phyloP scores from a whole-genome alignment of 345 rosid genomes.

The Sisymbrium altissimum region DNA sequence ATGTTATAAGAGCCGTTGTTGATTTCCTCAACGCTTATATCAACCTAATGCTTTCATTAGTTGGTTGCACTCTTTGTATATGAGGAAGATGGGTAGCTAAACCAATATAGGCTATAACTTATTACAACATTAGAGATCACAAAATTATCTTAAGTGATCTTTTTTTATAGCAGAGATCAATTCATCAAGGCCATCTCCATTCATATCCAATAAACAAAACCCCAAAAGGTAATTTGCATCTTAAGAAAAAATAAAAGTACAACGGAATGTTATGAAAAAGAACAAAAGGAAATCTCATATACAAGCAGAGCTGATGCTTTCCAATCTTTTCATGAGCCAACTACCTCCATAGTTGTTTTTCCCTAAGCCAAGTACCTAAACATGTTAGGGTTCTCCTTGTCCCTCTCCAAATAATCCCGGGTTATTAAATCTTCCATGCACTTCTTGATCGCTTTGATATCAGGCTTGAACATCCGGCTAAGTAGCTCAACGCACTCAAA shows the following conservation, averaged over 20 bases:
- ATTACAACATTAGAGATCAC: no score
- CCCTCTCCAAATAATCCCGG: constrained; percentile 88
- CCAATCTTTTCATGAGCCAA: background rate
- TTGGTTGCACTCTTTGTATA: no score
- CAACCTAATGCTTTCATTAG: no score
- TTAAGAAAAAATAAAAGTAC: constrained; percentile 1
- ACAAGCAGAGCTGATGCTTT: constrained; percentile 24
- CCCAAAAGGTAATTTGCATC: constrained; percentile 20
- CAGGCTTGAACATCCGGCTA: constrained; percentile 98
- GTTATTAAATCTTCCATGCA: constrained; percentile 89
- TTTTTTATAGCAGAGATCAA: constrained; percentile 21
- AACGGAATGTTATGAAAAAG: background rate
- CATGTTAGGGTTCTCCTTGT: constrained; percentile 65
- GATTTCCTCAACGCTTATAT: no score
- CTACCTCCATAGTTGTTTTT: background rate
- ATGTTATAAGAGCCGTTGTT: no score
- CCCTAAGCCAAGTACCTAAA: constrained; percentile 73
- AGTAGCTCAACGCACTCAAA: constrained; percentile 89
- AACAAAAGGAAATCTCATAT: constrained; percentile 15
- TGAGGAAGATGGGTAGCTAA: no score
- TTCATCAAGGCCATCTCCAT: constrained; percentile 23
- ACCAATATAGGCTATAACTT: no score
- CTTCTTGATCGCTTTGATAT: constrained; percentile 91
- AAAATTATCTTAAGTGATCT: no score
- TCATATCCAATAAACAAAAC: constrained; percentile 18